A percentile compares a stretch with the other conserved stretches of the same genome.
phyloP scores from a whole-genome alignment of 352 stramenopile genomes.

The Thraustochytrium striatum region DNA sequence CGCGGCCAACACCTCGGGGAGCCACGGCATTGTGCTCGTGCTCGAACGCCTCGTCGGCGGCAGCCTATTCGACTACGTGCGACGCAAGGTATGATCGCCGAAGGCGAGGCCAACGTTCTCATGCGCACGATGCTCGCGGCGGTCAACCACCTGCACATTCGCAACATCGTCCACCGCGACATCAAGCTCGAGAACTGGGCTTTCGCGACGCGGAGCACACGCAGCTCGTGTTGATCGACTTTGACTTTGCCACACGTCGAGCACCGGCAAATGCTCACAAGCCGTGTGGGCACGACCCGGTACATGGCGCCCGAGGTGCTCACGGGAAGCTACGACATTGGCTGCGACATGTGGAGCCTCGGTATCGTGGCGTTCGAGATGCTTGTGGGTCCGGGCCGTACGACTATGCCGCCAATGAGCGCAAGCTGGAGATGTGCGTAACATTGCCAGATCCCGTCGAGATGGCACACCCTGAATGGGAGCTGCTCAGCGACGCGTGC shows the following conservation, averaged over 20 bases:
- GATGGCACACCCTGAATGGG: too few species aligned
- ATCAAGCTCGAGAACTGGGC: conserved; percentile 41
- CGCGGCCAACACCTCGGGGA: too few species aligned
- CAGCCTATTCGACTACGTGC: too few species aligned
- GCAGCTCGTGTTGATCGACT: conserved; percentile 4
- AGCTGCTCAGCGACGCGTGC: too few species aligned
- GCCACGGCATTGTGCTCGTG: too few species aligned
- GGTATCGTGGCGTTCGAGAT: conserved; percentile 93
- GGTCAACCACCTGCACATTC: neutral
- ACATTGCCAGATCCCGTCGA: too few species aligned
- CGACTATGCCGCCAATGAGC: conserved; percentile 79
- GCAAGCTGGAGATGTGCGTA: too few species aligned
- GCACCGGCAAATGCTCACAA: conserved; percentile 60
- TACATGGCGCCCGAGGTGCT: conserved; percentile 91
- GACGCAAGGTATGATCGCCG: too few species aligned
- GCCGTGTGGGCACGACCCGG: conserved; percentile 87
- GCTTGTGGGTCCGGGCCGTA: conserved; percentile 84
- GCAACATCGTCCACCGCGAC: conserved; percentile 6
- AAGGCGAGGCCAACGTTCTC: too few species aligned
- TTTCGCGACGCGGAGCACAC: neutral
- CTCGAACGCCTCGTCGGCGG: too few species aligned
- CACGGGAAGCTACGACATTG: conserved; percentile 83
- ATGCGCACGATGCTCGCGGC: neutral
- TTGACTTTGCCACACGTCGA: conserved; percentile 19
- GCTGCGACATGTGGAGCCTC: conserved; percentile 89